Evolutionary conservation across 2,329 filamentous ascomycete genomes (phyloP).

Genomic region (Fusarium sp.): DNA sequence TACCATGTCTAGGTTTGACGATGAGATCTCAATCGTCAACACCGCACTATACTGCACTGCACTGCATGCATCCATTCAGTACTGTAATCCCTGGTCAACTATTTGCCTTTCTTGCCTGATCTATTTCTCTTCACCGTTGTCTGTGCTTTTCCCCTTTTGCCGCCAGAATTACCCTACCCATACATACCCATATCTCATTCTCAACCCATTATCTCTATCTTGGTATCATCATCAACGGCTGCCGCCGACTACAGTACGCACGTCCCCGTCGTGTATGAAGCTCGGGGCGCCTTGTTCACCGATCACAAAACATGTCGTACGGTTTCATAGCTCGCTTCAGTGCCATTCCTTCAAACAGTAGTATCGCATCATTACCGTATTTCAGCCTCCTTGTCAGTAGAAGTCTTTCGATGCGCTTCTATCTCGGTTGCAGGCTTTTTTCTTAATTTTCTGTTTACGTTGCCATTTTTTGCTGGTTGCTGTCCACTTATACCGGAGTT

Average conservation of each 20-base stretch:
- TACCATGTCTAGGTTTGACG: slow-evolving; percentile 15
- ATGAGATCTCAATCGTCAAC: slow-evolving; percentile 28
- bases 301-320: slow-evolving; percentile 29
- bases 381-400: neutral
- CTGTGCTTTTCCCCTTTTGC: slow-evolving; percentile 19
- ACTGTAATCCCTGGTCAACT: neutral
- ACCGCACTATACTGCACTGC: slow-evolving; percentile 9
- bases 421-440: slow-evolving; percentile 13
- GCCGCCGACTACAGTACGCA: slow-evolving; percentile 24
- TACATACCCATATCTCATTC: neutral
- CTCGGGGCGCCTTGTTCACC: slow-evolving; percentile 37
- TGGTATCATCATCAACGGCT: slow-evolving; percentile 25
- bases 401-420: slow-evolving; percentile 33
- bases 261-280: slow-evolving; percentile 24
- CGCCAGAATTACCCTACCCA: slow-evolving; percentile 18
- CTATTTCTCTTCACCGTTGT: slow-evolving; percentile 2
- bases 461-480: neutral
- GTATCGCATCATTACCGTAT: neutral
- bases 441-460: slow-evolving; percentile 37
- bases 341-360: neutral
- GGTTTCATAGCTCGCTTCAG: slow-evolving; percentile 16
- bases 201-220: slow-evolving; percentile 7
- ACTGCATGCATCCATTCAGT: too few relatives aligned
- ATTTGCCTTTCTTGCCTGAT: slow-evolving; percentile 23
- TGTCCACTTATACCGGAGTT: slow-evolving; percentile 42